phyloP scores from a whole-genome alignment of 805 yeast species.

The Ascoidea asiatica region DNA sequence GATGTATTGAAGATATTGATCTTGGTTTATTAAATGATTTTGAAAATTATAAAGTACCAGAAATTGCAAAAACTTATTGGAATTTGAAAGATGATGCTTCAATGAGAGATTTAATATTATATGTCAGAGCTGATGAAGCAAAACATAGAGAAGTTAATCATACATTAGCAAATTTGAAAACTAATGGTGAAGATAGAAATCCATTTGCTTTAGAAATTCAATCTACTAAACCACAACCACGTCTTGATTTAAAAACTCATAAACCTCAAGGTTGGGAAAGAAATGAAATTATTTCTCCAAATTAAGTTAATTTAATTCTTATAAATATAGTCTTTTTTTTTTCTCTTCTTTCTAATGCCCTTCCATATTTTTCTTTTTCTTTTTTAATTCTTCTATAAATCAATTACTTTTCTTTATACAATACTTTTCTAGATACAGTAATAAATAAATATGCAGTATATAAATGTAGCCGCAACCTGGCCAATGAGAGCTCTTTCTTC shows the following conservation, averaged over 20 bases:
- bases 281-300: no score
- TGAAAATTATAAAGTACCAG: slow-evolving; percentile 32
- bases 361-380: no score
- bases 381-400: no score
- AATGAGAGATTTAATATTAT: slow-evolving; percentile 43
- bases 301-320: no score
- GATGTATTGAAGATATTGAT: slow-evolving; percentile 41
- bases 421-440: no score
- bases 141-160: slow-evolving; percentile 73
- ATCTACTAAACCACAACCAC: slow-evolving; percentile 17
- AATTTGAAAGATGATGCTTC: slow-evolving; percentile 35
- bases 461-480: no score
- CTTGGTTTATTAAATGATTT: slow-evolving; percentile 36
- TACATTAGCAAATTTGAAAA: slow-evolving; percentile 53
- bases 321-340: no score
- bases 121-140: slow-evolving; percentile 65
- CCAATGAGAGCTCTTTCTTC: no score
- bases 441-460: no score
- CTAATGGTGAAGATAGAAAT: slow-evolving; percentile 36
- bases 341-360: no score
- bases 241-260: slow-evolving; percentile 13
- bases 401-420: no score
- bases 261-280: slow-evolving; percentile 22
- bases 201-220: slow-evolving; percentile 43
- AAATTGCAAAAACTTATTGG: slow-evolving; percentile 55